Evolutionary conservation across 2,329 filamentous ascomycete genomes (phyloP), one percentile per base, ranked within the genome.

Genomic region (Aspergillus proliferans): DNA sequence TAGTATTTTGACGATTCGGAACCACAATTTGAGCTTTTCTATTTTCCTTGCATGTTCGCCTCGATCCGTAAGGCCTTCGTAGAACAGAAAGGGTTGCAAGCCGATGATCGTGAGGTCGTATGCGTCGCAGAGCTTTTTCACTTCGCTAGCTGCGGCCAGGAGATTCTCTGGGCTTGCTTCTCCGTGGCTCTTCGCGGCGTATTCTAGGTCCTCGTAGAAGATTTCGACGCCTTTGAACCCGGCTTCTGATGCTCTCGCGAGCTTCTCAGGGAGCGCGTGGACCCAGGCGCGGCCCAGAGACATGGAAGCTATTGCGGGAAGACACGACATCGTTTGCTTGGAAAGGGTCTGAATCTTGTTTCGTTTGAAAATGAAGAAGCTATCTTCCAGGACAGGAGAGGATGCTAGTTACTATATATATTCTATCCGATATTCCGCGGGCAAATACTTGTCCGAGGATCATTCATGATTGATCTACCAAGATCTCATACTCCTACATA

Each of bases 71-170:
- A 89, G 74, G 1, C 87, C 87, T 56, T 90, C 87, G 67, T 86
- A 89, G 66, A 88, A 81, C 70, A 81, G 79, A 62, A 92, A 90
- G 0, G 88, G 87, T 60, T 89, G 87, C 1, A 91, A 74, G 52
- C 81, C 83, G 53, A 71, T 54, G 14, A 70, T 63, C 5, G 55
- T 45, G 2, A 71, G 51, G 9, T 46, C 33, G 6, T 52, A 22
- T 1, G 24, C 8, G 33, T 61, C 50, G 50, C 66, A 69, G 22
- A 87, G 72, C 0, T 69, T 58, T n/a, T 73, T 72, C 49, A 87
- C 78, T 18, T 77, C 68, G 3, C 68, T 63, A 22, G 86, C 84
- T 1, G 85, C 85, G 5, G 71, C 61, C 18, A 86, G 58, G 36
- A 83, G 75, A 55, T 75, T 76, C 8, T 71, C 60, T 12, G 68